These are phyloP conservation scores for Globisporangium mamillatum DNA, from an alignment of 352 stramenopile genomes.

Conservation along the genomic window DNA sequence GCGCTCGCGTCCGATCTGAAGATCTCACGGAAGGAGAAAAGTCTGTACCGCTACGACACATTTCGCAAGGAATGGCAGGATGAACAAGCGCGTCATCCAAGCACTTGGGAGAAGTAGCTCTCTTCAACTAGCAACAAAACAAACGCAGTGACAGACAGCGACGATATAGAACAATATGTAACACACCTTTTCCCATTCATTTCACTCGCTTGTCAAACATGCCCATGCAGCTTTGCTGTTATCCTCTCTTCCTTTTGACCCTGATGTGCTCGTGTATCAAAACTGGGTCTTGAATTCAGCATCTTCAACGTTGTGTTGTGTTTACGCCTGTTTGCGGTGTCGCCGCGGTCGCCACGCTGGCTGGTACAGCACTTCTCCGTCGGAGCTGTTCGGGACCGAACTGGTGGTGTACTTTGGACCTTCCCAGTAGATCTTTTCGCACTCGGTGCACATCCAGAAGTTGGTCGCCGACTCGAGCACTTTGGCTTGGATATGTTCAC, in stretches of 20 bases:
- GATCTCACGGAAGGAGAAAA: conserved; percentile 56
- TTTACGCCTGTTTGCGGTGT: not conserved
- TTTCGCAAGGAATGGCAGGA: conserved; percentile 75
- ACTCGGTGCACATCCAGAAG: conserved; percentile 59
- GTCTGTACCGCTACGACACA: conserved; percentile 74
- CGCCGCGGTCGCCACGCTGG: conserved; percentile 2
- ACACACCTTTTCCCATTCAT: not conserved
- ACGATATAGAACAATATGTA: not conserved
- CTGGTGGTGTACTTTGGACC: conserved; percentile 62
- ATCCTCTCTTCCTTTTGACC: not conserved
- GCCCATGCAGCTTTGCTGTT: not conserved
- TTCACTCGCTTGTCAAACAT: not conserved
- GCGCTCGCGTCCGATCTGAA: conserved; percentile 53
- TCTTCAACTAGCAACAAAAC: too few relatives aligned
- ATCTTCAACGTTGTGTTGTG: not conserved
- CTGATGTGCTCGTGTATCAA: not conserved
- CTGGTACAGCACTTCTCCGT: conserved; percentile 10
- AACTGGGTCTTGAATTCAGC: not conserved
- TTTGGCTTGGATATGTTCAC: conserved; percentile 27
- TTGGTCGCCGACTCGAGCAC: conserved; percentile 28
- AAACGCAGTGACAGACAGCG: not conserved
- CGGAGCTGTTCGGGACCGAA: not conserved
- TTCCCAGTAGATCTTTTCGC: conserved; percentile 76
- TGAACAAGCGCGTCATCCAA: conserved; percentile 52
- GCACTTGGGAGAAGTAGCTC: conserved; percentile 38